These are phyloP conservation scores for Chlorella sp. DNA, from an alignment of 139 green algal genomes.

Conservation along the genomic window DNA sequence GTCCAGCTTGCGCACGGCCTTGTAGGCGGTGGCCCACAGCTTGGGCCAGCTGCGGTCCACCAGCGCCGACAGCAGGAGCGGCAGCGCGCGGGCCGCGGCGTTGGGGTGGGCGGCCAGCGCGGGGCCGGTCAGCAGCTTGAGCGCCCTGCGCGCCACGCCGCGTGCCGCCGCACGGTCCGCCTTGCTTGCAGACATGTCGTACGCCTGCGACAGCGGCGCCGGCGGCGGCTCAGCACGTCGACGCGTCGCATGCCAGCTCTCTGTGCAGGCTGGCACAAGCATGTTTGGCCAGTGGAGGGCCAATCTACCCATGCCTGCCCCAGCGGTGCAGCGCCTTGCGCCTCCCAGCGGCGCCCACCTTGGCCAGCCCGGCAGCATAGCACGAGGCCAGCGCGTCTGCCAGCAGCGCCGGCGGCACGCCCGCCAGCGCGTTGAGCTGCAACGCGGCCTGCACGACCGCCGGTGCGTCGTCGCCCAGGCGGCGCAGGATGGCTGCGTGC, in stretches of 20 bases:
- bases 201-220: too few relatives aligned
- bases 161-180: slow-evolving; percentile 16
- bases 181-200: background rate
- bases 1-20: slow-evolving; percentile 5
- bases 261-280: too few relatives aligned
- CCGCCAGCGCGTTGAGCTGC: background rate
- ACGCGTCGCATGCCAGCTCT: too few relatives aligned
- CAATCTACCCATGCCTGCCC: background rate
- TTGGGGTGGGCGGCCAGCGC: background rate
- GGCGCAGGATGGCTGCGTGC: slow-evolving; percentile 21
- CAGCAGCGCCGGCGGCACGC: slow-evolving; percentile 16
- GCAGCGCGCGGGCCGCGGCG: background rate
- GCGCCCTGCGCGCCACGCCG: slow-evolving; percentile 20
- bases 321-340: slow-evolving; percentile 3
- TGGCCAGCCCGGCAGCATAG: too few relatives aligned
- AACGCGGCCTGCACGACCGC: slow-evolving; percentile 40
- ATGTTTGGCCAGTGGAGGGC: too few relatives aligned
- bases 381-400: slow-evolving; percentile 22
- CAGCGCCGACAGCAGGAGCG: slow-evolving; percentile 17
- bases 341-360: too few relatives aligned
- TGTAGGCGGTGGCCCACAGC: slow-evolving; percentile 4
- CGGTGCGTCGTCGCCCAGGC: slow-evolving; percentile 42
- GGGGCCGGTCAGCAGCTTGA: slow-evolving; percentile 25
- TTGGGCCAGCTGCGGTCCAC: slow-evolving; percentile 10
- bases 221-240: too few relatives aligned